Conservation (phyloP, 1,284 basidiomycete genomes). For the Moesziomyces sp. region DNA sequence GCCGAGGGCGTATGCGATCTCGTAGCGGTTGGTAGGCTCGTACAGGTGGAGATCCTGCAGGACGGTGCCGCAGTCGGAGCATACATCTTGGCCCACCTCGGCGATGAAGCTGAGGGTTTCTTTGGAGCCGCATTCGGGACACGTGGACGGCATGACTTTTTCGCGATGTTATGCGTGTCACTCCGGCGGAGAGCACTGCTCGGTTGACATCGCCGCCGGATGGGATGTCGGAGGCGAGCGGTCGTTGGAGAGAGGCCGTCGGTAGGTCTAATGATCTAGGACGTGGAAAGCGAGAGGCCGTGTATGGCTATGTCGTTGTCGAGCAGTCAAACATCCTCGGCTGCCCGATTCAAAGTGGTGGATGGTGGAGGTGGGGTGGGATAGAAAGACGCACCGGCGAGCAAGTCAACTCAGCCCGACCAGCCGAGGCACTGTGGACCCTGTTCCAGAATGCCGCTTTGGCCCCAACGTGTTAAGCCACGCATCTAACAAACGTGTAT, state of each 20-base stretch:
- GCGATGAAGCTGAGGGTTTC: constrained; percentile 12
- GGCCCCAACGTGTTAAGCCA: too few relatives aligned
- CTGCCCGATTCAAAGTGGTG: background rate
- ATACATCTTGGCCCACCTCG: constrained; percentile 22
- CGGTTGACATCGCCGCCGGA: background rate
- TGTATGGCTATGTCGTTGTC: too few relatives aligned
- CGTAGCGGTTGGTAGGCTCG: constrained; percentile 17
- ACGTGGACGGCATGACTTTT: constrained; percentile 10
- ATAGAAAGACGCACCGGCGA: background rate
- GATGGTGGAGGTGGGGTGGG: background rate
- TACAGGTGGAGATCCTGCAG: constrained; percentile 25
- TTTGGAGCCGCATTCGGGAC: constrained; percentile 24
- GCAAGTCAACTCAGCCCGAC: too few relatives aligned
- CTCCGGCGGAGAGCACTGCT: background rate
- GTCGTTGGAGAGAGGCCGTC: too few relatives aligned
- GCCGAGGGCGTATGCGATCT: constrained; percentile 24
- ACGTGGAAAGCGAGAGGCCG: too few relatives aligned
- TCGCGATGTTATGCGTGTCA: background rate
- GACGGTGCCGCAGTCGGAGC: constrained; percentile 25
- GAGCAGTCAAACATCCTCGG: background rate
- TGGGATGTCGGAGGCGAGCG: background rate
- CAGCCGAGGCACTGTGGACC: too few relatives aligned
- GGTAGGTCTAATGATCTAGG: background rate
- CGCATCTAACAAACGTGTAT: too few relatives aligned
- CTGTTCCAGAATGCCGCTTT: too few relatives aligned